Conservation (phyloP, 163 green algal genomes). For the Chlamydomonas reinhardtii region DNA sequence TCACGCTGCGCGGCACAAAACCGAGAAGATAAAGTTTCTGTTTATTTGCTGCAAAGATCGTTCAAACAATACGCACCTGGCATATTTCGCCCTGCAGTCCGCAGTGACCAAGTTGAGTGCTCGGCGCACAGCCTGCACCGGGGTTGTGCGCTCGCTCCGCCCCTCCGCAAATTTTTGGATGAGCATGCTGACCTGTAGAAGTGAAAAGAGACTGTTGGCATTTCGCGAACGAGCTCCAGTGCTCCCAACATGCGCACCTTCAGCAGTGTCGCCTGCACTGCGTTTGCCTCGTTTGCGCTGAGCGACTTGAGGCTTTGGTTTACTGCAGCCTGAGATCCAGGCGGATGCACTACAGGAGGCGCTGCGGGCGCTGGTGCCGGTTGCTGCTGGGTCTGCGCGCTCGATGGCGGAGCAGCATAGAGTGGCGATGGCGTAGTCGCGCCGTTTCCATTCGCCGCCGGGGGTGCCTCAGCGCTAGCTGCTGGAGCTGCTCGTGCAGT, state of each 20-base stretch:
- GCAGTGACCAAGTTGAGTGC: conserved; percentile 62
- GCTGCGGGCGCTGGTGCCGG: not conserved
- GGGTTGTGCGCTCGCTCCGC: conserved; percentile 59
- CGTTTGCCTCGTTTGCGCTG: conserved; percentile 51
- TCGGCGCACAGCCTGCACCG: conserved; percentile 62
- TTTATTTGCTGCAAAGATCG: not conserved
- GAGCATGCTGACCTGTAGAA: conserved; percentile 67
- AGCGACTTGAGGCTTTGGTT: conserved; percentile 51
- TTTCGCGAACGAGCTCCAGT: too few species aligned
- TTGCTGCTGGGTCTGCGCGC: not conserved
- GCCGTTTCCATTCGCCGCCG: not conserved
- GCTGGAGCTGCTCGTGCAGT: too few species aligned
- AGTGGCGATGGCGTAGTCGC: not conserved
- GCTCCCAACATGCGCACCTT: conserved; percentile 49
- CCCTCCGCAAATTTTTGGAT: conserved; percentile 71
- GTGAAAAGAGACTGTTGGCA: not conserved
- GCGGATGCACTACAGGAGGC: not conserved
- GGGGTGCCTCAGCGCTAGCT: not conserved
- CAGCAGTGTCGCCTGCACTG: conserved; percentile 60
- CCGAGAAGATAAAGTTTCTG: not conserved
- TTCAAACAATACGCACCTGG: conserved; percentile 49
- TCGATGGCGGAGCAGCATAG: not conserved
- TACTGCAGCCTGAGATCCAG: conserved; percentile 32
- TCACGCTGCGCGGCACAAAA: conserved; percentile 47
- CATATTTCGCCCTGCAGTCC: conserved; percentile 63